These are phyloP conservation scores for Xerocomellus dryophilus DNA, from an alignment of 768 basidiomycete genomes.

Conservation along the genomic window DNA sequence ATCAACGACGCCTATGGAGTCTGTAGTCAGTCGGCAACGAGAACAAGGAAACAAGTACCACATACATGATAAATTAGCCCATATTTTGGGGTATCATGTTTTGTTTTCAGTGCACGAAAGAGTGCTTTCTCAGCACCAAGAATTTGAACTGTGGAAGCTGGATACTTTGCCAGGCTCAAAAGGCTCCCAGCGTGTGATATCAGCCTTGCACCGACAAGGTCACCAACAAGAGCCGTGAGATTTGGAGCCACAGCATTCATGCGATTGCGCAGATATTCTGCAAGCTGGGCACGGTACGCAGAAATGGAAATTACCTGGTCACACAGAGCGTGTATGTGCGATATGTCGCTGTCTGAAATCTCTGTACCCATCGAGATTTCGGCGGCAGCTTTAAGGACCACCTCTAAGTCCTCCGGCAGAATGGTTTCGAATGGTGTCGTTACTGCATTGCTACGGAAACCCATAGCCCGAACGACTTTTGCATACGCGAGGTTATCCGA, in stretches of 20 bases:
- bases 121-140: slow-evolving; percentile 76
- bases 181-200: slow-evolving; percentile 75
- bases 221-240: slow-evolving; percentile 79
- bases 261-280: slow-evolving; percentile 94
- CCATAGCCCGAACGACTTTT: slow-evolving; percentile 90
- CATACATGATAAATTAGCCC: slow-evolving; percentile 97
- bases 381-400: slow-evolving; percentile 89
- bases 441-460: slow-evolving; percentile 92
- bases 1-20: slow-evolving; percentile 78
- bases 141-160: slow-evolving; percentile 76
- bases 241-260: slow-evolving; percentile 99
- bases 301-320: slow-evolving; percentile 98
- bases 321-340: slow-evolving; percentile 95
- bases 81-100: slow-evolving; percentile 97
- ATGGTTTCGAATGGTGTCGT: slow-evolving; percentile 83
- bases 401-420: slow-evolving; percentile 97
- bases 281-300: slow-evolving; percentile 89
- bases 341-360: slow-evolving; percentile 93
- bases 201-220: slow-evolving; percentile 71
- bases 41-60: slow-evolving; percentile 8
- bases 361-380: slow-evolving; percentile 99
- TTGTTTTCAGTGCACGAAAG: slow-evolving; percentile 74
- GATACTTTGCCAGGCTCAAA: slow-evolving; percentile 69
- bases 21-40: slow-evolving; percentile 5
- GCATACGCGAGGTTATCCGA: slow-evolving; percentile 97